phyloP scores from a whole-genome alignment of 2,329 filamentous ascomycete species.

The Monosporascus sp. region DNA sequence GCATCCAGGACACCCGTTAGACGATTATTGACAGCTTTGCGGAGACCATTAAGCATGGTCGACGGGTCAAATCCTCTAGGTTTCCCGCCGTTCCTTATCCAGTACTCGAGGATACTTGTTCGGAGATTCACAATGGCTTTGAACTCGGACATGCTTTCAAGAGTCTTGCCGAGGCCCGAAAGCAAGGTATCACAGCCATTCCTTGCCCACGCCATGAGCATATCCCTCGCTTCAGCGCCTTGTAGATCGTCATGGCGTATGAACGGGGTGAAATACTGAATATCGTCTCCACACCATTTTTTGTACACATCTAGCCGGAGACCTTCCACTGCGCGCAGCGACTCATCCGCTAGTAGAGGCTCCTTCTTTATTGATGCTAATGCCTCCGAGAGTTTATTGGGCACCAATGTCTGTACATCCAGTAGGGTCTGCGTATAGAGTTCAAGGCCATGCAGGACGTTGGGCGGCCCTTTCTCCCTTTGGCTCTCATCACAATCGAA shows the following conservation, averaged over 20 bases:
- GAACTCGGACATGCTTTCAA: constrained; percentile 60
- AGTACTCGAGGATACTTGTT: constrained; percentile 64
- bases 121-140: constrained; percentile 64
- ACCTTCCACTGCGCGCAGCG: constrained; percentile 60
- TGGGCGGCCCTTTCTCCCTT: constrained; percentile 34
- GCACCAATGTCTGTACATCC: constrained; percentile 71
- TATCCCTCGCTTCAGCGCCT: constrained; percentile 52
- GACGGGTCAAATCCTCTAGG: constrained; percentile 62
- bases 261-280: constrained; percentile 80
- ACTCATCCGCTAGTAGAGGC: constrained; percentile 65
- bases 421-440: constrained; percentile 74
- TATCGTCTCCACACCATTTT: constrained; percentile 76
- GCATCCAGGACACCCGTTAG: constrained; percentile 57
- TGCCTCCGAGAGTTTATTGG: constrained; percentile 64
- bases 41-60: constrained; percentile 62
- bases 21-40: constrained; percentile 62
- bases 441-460: constrained; percentile 59
- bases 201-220: constrained; percentile 59
- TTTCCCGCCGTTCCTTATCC: constrained; percentile 64
- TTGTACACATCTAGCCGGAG: constrained; percentile 73
- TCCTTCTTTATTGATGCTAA: constrained; percentile 63
- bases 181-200: constrained; percentile 55
- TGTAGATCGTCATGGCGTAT: constrained; percentile 75
- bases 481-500: constrained; percentile 46
- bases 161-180: constrained; percentile 53